phyloP scores from a whole-genome alignment of 1,284 basidiomycete species.

The Wolfiporia cocos region DNA sequence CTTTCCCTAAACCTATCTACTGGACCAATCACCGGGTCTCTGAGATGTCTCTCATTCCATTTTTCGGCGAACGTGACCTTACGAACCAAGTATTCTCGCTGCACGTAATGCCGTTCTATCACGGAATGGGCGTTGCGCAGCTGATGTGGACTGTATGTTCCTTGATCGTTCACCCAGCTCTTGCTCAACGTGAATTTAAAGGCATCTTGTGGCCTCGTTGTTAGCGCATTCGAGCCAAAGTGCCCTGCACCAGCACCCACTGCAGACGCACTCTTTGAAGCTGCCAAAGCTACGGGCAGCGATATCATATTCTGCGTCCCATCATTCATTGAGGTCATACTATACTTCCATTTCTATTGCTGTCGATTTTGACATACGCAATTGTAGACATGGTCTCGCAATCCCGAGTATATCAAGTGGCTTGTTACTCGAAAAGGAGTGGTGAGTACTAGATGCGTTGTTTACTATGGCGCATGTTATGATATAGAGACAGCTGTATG shows the following conservation, averaged over 20 bases:
- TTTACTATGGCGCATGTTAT: background rate
- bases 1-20: slow-evolving; percentile 19
- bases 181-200: slow-evolving; percentile 1
- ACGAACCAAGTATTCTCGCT: slow-evolving; percentile 11
- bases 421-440: background rate
- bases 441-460: background rate
- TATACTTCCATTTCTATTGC: background rate
- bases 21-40: slow-evolving; percentile 10
- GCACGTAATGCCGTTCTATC: slow-evolving; percentile 17
- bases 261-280: slow-evolving; percentile 12
- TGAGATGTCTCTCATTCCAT: background rate
- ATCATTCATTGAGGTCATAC: slow-evolving; percentile 12
- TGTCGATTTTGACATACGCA: background rate
- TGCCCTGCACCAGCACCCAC: slow-evolving; percentile 15
- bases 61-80: slow-evolving; percentile 12
- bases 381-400: slow-evolving; percentile 4
- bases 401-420: slow-evolving; percentile 4
- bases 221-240: slow-evolving; percentile 14
- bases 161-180: background rate
- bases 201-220: slow-evolving; percentile 11
- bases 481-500: slow-evolving; percentile 7
- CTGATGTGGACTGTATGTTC: slow-evolving; percentile 4
- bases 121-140: slow-evolving; percentile 13
- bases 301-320: slow-evolving; percentile 18
- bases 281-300: slow-evolving; percentile 7